Base-by-base conservation (phyloP, 768 basidiomycete species). In the Kondoa malvinella region DNA sequence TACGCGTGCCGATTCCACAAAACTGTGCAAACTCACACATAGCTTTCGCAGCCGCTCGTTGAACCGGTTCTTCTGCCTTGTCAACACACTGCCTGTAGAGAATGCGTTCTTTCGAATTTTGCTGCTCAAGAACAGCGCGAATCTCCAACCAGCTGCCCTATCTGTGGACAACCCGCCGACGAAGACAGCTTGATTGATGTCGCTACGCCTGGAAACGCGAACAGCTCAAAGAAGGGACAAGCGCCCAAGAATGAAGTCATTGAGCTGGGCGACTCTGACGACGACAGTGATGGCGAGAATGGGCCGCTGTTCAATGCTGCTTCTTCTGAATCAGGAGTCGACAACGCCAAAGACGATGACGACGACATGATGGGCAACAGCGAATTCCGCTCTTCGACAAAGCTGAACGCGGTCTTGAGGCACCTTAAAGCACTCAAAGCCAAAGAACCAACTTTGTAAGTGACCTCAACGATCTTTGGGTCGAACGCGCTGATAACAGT, bases 331-430 rank as follows among this genome's bases (percentile, higher is more conserved):
- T 4, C 16, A 14, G 40, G 17, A 21, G 40, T 21, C 21, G 27
- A 56, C 30, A 30, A 40, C 50, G 62, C 29, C 60, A n/a, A 65
- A 57, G 62, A 67, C 2, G 34, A 8, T 1, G 57, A 34, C 4
- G 33, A 50, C 76, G 17, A 79, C 90, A 78, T 82, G 16, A 77
- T 92, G 58, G 81, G 87, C 14, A 83, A 85, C 71, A 90, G 90
- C 71, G 84, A 92, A 77, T 89, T 95, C 77, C 82, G 84, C 50
- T 87, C 89, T 2, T 92, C 89, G 8, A 95, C 92, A 0, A 97
- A 97, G 77, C 80, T 97, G 1, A 83, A 91, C 66, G 92, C 92
- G 0, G 78, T 97, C 30, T 77, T 88, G 8, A 81, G 83, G 68
- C 82, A 86, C 74, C 81, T 97, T 2, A 81, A 88, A 83, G 74